Conservation (phyloP, 2,329 filamentous ascomycete species). For the Colletotrichum incanum region DNA sequence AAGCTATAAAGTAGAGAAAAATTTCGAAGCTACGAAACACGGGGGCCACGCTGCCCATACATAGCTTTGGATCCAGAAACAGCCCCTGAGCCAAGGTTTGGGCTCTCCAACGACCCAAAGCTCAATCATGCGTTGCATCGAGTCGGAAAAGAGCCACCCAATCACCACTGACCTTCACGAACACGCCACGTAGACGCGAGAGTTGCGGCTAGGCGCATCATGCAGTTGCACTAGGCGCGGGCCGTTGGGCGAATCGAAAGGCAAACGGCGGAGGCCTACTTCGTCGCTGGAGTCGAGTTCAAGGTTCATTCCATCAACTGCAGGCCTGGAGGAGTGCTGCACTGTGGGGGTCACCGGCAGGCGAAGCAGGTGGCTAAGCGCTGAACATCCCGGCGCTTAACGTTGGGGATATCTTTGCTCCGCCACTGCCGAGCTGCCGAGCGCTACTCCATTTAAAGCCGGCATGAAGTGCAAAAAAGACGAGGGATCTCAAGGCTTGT, state of each 20-base stretch:
- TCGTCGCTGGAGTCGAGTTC: not conserved
- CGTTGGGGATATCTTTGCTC: not conserved
- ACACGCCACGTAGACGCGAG: not conserved
- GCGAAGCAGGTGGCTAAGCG: not conserved
- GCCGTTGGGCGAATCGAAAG: not conserved
- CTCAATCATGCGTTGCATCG: not conserved
- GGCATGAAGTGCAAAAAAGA: not conserved
- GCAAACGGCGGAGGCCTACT: constrained; percentile 3
- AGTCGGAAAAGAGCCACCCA: not conserved
- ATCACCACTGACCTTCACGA: not conserved
- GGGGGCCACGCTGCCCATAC: constrained; percentile 2
- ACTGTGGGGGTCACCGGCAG: not conserved
- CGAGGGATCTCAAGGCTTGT: not conserved
- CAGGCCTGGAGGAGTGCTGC: not conserved
- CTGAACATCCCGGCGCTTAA: not conserved
- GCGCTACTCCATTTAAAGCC: not conserved
- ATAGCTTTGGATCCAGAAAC: not conserved
- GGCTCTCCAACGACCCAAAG: not conserved
- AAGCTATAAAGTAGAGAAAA: not conserved
- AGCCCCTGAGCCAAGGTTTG: not conserved
- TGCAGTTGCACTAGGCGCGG: constrained; percentile 6
- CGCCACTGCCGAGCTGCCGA: not conserved
- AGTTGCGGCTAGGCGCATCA: not conserved
- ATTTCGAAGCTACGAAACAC: not conserved
- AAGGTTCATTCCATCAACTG: not conserved